phyloP scores from a whole-genome alignment of 2,329 filamentous ascomycete species.

The Aureobasidium subglaciale region DNA sequence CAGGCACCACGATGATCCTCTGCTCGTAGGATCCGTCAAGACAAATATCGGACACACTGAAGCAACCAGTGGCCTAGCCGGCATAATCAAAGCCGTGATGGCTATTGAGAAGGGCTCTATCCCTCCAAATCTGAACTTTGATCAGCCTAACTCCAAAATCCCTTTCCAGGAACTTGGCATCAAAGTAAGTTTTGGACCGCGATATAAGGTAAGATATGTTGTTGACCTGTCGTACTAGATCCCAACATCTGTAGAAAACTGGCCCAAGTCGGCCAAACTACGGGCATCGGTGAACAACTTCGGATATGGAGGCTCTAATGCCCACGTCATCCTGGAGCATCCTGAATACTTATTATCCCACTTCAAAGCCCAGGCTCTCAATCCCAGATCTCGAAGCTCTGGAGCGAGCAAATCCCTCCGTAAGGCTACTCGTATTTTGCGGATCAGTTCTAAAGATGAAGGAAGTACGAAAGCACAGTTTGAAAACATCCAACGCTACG shows the following conservation, averaged over 20 bases:
- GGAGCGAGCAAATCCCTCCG: too few species aligned
- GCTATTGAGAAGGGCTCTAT: neutral
- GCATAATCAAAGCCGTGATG: conserved; percentile 25
- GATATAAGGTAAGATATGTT: too few species aligned
- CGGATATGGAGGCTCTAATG: neutral
- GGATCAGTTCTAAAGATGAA: too few species aligned
- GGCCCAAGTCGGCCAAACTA: neutral
- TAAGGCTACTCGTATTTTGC: too few species aligned
- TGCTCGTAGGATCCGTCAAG: conserved; percentile 25
- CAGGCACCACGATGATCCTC: conserved; percentile 16
- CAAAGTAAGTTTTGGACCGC: too few species aligned
- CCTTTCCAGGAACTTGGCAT: neutral
- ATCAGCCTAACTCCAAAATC: neutral
- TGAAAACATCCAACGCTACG: too few species aligned
- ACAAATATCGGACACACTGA: conserved; percentile 30
- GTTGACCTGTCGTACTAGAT: neutral
- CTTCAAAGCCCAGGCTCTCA: neutral
- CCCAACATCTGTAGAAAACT: neutral
- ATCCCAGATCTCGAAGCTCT: neutral
- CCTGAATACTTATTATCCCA: neutral
- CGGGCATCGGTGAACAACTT: neutral
- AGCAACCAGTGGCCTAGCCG: conserved; percentile 24
- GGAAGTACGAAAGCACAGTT: too few species aligned
- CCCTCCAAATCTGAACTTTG: neutral
- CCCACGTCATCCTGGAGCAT: neutral